Conservation (phyloP, 1,139 yeast genomes). For the Blastobotrys apis region DNA sequence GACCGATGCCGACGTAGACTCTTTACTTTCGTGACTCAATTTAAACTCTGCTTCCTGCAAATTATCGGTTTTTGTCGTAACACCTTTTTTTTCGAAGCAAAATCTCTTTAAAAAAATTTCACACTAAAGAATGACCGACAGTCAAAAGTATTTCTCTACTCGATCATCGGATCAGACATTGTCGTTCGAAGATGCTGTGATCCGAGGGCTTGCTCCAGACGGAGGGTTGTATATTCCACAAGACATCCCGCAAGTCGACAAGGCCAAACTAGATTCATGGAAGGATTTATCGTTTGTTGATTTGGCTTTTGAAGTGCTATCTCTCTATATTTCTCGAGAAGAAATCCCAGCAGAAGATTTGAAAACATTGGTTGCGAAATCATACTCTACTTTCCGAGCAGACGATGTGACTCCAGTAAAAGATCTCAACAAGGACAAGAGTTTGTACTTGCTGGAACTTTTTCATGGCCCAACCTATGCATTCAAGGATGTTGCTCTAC, state of each 20-base stretch:
- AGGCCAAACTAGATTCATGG: slow-evolving; percentile 64
- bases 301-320: slow-evolving; percentile 79
- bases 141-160: slow-evolving; percentile 69
- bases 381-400: slow-evolving; percentile 89
- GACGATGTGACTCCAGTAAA: slow-evolving; percentile 79
- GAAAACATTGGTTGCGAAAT: slow-evolving; percentile 53
- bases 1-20: too few relatives aligned
- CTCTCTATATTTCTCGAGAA: slow-evolving; percentile 60
- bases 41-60: too few relatives aligned
- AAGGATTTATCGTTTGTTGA: slow-evolving; percentile 70
- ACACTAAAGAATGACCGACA: neutral
- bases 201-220: slow-evolving; percentile 91
- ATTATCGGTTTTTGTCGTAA: too few relatives aligned
- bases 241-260: slow-evolving; percentile 63
- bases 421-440: slow-evolving; percentile 51
- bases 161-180: slow-evolving; percentile 56
- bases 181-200: slow-evolving; percentile 87
- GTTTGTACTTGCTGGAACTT: slow-evolving; percentile 75
- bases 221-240: slow-evolving; percentile 95
- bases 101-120: too few relatives aligned
- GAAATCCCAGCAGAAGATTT: slow-evolving; percentile 76
- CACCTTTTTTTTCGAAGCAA: too few relatives aligned
- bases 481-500: slow-evolving; percentile 96
- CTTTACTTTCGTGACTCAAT: too few relatives aligned
- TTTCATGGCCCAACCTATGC: slow-evolving; percentile 99